These are phyloP conservation scores for Lecanicillium sp. DNA, from an alignment of 2,329 filamentous ascomycete species.

Conservation along the genomic window DNA sequence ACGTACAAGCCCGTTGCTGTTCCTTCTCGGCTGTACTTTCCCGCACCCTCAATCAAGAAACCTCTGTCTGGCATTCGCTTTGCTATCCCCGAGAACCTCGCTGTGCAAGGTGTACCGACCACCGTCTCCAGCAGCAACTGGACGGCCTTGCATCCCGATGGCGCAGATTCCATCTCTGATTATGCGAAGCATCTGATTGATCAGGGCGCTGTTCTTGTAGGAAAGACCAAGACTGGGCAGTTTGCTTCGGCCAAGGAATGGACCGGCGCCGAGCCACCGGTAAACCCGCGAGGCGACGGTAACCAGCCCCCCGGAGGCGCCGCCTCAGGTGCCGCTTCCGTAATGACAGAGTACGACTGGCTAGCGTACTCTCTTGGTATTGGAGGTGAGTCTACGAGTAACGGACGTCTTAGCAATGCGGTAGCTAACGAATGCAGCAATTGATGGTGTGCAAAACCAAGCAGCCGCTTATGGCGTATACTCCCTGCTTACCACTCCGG, in stretches of 20 bases:
- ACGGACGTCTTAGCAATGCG: background rate
- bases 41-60: conserved; percentile 17
- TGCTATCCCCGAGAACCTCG: conserved; percentile 24
- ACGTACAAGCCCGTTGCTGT: conserved; percentile 25
- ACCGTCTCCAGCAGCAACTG: conserved; percentile 52
- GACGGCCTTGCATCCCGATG: conserved; percentile 41
- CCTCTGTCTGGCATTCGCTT: conserved; percentile 30
- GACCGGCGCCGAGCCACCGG: conserved; percentile 30
- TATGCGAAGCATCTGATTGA: conserved; percentile 49
- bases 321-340: conserved; percentile 30
- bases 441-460: conserved; percentile 15
- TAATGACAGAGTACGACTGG: conserved; percentile 33
- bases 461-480: conserved; percentile 20
- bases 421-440: conserved; percentile 1
- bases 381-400: conserved; percentile 21
- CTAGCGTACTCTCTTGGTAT: conserved; percentile 27
- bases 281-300: conserved; percentile 39
- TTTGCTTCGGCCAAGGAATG: conserved; percentile 37
- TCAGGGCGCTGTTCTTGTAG: conserved; percentile 48
- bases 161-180: conserved; percentile 34
- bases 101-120: conserved; percentile 42
- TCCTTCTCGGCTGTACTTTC: conserved; percentile 28
- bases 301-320: conserved; percentile 29
- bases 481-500: conserved; percentile 17
- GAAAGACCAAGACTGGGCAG: conserved; percentile 44